phyloP scores from a whole-genome alignment of 768 basidiomycete genomes.

The Suillus discolor region DNA sequence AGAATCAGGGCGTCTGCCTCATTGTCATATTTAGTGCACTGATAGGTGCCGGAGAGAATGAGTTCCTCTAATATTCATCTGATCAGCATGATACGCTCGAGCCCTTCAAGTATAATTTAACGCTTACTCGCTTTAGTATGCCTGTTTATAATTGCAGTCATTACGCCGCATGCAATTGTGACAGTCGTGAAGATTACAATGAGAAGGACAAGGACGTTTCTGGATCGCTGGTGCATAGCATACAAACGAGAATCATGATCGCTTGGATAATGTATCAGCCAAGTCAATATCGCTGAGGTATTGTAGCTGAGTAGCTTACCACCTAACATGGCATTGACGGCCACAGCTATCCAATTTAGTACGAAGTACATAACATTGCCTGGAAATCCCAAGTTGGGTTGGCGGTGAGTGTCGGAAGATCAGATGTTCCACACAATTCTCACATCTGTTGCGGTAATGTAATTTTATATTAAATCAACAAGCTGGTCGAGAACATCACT shows the following conservation, averaged over 20 bases:
- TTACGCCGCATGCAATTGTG: background rate
- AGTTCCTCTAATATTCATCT: background rate
- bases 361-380: background rate
- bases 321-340: background rate
- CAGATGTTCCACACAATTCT: background rate
- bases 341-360: background rate
- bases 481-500: background rate
- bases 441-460: background rate
- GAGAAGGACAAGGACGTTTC: background rate
- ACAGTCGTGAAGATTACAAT: background rate
- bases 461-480: background rate
- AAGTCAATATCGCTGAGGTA: background rate
- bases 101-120: background rate
- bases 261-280: background rate
- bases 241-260: background rate
- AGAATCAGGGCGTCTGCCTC: background rate
- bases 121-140: background rate
- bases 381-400: background rate
- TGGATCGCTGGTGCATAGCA: background rate
- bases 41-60: background rate
- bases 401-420: background rate
- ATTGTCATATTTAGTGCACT: background rate
- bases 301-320: background rate
- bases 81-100: background rate
- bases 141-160: background rate